Base-by-base conservation (phyloP, 2,329 filamentous ascomycete species). In the Claviceps maximensis region DNA sequence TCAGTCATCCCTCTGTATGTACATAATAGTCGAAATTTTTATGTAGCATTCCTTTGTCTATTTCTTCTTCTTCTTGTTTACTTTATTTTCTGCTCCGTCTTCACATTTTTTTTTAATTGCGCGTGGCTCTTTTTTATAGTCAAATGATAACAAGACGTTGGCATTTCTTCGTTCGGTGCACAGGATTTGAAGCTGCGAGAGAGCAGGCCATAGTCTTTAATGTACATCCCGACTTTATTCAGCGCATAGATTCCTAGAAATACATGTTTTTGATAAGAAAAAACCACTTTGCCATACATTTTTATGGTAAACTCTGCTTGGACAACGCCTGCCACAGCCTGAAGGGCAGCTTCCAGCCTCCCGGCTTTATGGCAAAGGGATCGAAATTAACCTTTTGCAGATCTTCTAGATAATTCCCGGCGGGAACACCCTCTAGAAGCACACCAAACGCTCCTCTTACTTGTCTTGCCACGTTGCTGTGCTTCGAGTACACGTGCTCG, bases 371-470 rank as follows among this genome's bases (percentile, higher is more conserved):
- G 62, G 69, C 86, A 82, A 70, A 97, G 60, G 78, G 76, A 66
- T 98, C 86, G 65, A 98, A 98, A 65, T 97, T 84, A 5, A 79
- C 77, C 58, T 81, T 80, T 67, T 98, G 83, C 40, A 98, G 67
- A 48, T 79, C 79, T 53, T 87, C 76, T 17, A 98, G 69, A 76
- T 90, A 98, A 56, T 91, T 73, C 21, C 80, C 77, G 0, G 89
- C 87, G 1, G 87, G 79, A 1, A 96, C 71, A 1, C 85, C 86
- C 48, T 90, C 88, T 69, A 96, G 77, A 48, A 95, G 75, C 0
- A 93, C 82, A 0, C 86, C 83, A 67, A 95, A 93, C 0, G 82
- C 85, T 38, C 78, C 77, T 49, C 85, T 62, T 33, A 80, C 60
- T 56, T 76, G 68, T 51, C 60, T 61, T 46, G 64, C 57, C 0